Percentiles rank a stretch among this genome's conserved stretches.
Conservation (phyloP, 78 protist species). For the Protostelium mycophagum region DNA sequence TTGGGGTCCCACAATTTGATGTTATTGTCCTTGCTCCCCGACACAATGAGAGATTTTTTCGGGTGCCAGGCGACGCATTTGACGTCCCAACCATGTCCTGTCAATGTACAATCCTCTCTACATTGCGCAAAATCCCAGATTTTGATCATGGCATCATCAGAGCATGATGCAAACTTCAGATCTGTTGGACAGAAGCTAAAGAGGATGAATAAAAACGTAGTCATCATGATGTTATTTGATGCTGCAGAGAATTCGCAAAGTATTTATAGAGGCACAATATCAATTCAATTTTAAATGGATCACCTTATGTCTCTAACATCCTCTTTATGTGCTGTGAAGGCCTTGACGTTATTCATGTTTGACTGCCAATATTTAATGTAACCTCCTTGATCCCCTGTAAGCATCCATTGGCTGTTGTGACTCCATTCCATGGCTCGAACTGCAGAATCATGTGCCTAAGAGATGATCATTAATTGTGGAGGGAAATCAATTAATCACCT, state of each 20-base stretch:
- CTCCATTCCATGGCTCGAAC: conserved; percentile 89
- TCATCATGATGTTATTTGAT: no score
- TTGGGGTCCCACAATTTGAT: conserved; percentile 93
- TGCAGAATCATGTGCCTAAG: conserved; percentile 83
- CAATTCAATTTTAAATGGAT: not conserved
- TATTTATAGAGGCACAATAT: not conserved
- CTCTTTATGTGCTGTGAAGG: conserved; percentile 69
- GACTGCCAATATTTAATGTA: conserved; percentile 90
- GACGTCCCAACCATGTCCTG: conserved; percentile 94
- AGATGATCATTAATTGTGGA: not conserved
- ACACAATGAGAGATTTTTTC: conserved; percentile 63
- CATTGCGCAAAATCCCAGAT: conserved; percentile 79
- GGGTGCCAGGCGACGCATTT: conserved; percentile 90
- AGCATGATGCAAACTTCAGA: conserved; percentile 79
- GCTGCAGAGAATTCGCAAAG: not conserved
- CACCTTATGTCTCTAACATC: conserved; percentile 28
- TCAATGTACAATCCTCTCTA: conserved; percentile 43
- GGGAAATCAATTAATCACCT: conserved; percentile 5
- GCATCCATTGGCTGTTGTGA: conserved; percentile 81
- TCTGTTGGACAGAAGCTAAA: conserved; percentile 74
- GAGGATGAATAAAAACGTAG: not conserved
- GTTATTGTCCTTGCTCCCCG: conserved; percentile 80
- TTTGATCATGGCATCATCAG: conserved; percentile 78
- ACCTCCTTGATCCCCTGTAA: conserved; percentile 82
- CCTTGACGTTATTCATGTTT: conserved; percentile 87